Evolutionary conservation across 768 basidiomycete genomes (phyloP).

Genomic region (Lentinula sp.): DNA sequence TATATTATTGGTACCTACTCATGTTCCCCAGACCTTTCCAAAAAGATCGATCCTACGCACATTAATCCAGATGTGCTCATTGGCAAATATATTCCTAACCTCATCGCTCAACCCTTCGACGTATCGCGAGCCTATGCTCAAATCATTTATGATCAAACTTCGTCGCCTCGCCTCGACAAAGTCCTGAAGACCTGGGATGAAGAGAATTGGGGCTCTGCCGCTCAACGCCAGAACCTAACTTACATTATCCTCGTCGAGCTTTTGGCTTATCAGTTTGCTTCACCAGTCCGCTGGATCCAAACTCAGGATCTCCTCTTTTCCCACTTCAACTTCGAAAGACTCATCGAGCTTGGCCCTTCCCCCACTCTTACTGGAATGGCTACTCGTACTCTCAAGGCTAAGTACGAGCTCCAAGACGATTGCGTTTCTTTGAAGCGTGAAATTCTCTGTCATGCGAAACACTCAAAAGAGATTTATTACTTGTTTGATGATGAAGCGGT

Average conservation of each 20-base stretch:
- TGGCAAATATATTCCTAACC: constrained; percentile 95
- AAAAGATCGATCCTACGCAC: constrained; percentile 91
- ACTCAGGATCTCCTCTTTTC: constrained; percentile 94
- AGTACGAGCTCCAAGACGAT: constrained; percentile 89
- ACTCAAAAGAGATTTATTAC: constrained; percentile 96
- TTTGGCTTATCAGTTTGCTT: constrained; percentile 96
- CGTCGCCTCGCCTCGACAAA: constrained; percentile 90
- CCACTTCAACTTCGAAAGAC: constrained; percentile 80
- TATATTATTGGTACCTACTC: not conserved
- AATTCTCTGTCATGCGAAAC: constrained; percentile 92
- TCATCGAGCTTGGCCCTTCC: constrained; percentile 94
- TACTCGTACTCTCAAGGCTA: constrained; percentile 81
- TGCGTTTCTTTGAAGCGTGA: constrained; percentile 71
- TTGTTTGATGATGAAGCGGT: constrained; percentile 86
- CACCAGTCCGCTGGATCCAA: constrained; percentile 98
- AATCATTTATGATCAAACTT: constrained; percentile 93
- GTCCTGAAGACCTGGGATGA: constrained; percentile 93
- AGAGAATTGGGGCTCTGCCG: constrained; percentile 76
- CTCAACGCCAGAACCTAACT: constrained; percentile 88
- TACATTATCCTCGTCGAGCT: constrained; percentile 97
- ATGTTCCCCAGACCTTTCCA: constrained; percentile 69
- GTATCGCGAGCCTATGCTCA: constrained; percentile 86
- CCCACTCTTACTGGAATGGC: constrained; percentile 97
- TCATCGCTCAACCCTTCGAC: constrained; percentile 84
- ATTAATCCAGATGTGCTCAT: constrained; percentile 93